Evolutionary conservation across 2,329 filamentous ascomycete species (phyloP).

Genomic region (Thermomyces lanuginosus): DNA sequence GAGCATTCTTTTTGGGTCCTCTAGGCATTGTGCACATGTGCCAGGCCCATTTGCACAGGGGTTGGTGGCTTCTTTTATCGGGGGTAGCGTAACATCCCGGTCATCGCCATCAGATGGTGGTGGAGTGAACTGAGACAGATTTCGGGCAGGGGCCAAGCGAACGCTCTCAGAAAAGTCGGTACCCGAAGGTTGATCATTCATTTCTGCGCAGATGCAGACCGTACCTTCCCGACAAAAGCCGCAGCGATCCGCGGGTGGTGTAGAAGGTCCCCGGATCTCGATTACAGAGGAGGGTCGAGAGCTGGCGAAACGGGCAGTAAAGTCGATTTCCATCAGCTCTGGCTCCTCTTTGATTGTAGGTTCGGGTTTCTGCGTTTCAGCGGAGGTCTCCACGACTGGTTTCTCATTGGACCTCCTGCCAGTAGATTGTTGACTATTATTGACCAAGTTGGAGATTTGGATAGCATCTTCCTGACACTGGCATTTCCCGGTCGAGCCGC

Average conservation of each 20-base stretch:
- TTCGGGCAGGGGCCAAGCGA: slow-evolving; percentile 31
- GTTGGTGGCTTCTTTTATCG: slow-evolving; percentile 22
- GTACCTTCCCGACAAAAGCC: slow-evolving; percentile 72
- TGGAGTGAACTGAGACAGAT: slow-evolving; percentile 34
- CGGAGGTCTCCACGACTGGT: not conserved
- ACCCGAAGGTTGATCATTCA: slow-evolving; percentile 26
- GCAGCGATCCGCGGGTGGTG: slow-evolving; percentile 44
- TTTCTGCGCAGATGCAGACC: slow-evolving; percentile 66
- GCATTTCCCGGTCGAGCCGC: slow-evolving; percentile 48
- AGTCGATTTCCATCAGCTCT: slow-evolving; percentile 52
- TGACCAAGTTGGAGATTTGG: slow-evolving; percentile 26
- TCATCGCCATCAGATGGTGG: slow-evolving; percentile 42
- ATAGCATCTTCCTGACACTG: slow-evolving; percentile 43
- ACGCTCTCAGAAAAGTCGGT: slow-evolving; percentile 29
- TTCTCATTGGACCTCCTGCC: slow-evolving; percentile 18
- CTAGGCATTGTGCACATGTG: slow-evolving; percentile 60
- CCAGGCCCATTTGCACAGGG: slow-evolving; percentile 53
- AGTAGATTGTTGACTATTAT: slow-evolving; percentile 20
- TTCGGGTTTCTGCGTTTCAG: slow-evolving; percentile 37
- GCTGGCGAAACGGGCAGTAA: slow-evolving; percentile 48
- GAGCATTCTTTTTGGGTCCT: slow-evolving; percentile 62
- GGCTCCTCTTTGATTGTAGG: slow-evolving; percentile 30
- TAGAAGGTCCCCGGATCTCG: slow-evolving; percentile 6
- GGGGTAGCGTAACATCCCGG: slow-evolving; percentile 32
- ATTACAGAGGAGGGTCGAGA: not conserved